Conservation (phyloP, 2,329 filamentous ascomycete species). For the Fusarium burgessii region DNA sequence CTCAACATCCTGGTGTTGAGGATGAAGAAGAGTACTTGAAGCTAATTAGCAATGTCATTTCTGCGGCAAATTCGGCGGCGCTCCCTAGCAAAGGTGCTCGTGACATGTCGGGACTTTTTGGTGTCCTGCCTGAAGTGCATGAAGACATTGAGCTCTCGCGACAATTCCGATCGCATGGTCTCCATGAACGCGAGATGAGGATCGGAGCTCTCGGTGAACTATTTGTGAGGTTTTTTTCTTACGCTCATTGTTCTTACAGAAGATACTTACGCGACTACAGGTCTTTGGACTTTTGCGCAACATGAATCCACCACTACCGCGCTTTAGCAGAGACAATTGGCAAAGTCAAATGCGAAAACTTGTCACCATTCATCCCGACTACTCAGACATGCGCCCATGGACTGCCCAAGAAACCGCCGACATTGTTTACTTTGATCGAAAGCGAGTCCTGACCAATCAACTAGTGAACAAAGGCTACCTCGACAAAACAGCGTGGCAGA, state of each 20-base stretch:
- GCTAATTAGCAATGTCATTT: constrained; percentile 22
- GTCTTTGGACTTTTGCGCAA: constrained; percentile 56
- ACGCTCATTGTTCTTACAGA: background rate
- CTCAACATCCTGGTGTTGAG: constrained; percentile 3
- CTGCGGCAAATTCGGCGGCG: background rate
- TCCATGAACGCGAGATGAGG: constrained; percentile 31
- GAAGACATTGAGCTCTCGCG: constrained; percentile 14
- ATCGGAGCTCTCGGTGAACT: constrained; percentile 40
- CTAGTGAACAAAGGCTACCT: constrained; percentile 54
- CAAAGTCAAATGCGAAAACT: constrained; percentile 60
- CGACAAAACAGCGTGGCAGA: constrained; percentile 42
- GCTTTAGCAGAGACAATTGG: constrained; percentile 59
- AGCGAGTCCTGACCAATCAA: constrained; percentile 50
- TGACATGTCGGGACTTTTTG: constrained; percentile 23
- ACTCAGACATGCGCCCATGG: constrained; percentile 56
- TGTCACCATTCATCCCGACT: constrained; percentile 54
- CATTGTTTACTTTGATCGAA: constrained; percentile 57
- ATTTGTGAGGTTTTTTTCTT: constrained; percentile 12
- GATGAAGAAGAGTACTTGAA: constrained; percentile 27
- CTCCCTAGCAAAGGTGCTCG: background rate
- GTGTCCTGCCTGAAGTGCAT: constrained; percentile 18
- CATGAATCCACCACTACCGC: constrained; percentile 45
- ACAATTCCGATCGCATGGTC: constrained; percentile 4
- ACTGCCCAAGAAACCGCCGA: constrained; percentile 59
- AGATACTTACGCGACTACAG: constrained; percentile 39